Base-by-base conservation (phyloP, 768 basidiomycete species). In the Tricholoma bakamatsutake region DNA sequence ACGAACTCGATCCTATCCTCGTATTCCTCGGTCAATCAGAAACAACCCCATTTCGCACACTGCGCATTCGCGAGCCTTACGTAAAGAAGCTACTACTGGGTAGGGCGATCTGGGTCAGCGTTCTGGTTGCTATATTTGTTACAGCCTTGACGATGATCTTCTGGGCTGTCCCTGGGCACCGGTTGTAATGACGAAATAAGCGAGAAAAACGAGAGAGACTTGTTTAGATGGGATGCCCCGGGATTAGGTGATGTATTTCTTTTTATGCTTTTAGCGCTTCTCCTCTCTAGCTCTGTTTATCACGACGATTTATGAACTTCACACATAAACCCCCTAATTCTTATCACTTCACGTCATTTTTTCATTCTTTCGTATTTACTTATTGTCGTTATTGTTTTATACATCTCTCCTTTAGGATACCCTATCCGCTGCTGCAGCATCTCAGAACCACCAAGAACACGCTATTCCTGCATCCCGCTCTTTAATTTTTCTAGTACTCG, bases 1-100 rank as follows among this genome's bases (percentile, higher is more conserved):
- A 98, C 72, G 94, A 97, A 70, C 86, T 98, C 52, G 96, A 98
- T 68, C 97, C 97, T 10, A 77, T 98, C 64, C 86, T 98, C 61
- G 90, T 98, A 60, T 91, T 98, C 74, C 73, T 98, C 64, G 86
- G 86, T 57, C 90, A 91, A 69, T 95, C 93, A 43, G 97, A 98
- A 70, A 97, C 95, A 39, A 97, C 94, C 10, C 95, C 96, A 2
- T 98, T 98, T 84, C 86, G 90, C 55, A 93, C 92, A 5, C 87
- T 98, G 52, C 81, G 79, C 42, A 93, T 99, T 54, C 85, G 88
- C 52, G 96, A 99, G 70, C 89, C 90, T 27, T 98, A 98, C 67
- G 95, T 99, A 62, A 85, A 83, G 73, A 95, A 92, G 69, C 78
- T 99, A 12, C 80, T 98, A 7, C 67, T 92, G 15, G 90, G 93